Base-by-base conservation (phyloP, 2,329 filamentous ascomycete genomes). In the Botryotinia convoluta region DNA sequence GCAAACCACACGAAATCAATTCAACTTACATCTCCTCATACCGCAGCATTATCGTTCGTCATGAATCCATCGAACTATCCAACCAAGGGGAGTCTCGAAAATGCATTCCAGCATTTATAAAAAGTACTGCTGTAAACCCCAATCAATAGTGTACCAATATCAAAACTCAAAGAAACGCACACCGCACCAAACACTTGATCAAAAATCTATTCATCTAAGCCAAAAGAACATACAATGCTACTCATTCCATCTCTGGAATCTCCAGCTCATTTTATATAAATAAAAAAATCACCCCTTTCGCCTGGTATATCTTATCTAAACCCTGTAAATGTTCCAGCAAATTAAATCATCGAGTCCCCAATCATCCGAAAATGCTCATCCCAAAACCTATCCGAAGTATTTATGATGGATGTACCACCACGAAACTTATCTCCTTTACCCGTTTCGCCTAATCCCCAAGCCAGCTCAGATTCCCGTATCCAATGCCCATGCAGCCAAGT, bases 401-500 rank as follows among this genome's bases (percentile, higher is more conserved):
- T 5, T 22, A 39, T 22, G 26, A 32, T 67, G 45, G 3, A 42
- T 42, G 14, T 22, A 22, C 42, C 62, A 54, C 48, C 26, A 22
- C 4, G n/a, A 42, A 37, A n/a, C 32, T 29, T 5, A 29, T 20
- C 61, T n/a, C 14, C 45, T 29, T 54, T 57, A 12, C 5, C 16
- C 18, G 7, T 68, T 68, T 57, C 64, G 45, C 35, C 26, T 42
- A 32, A 32, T 26, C 22, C 42, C 26, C 9, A 22, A 5, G 22
- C 20, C 22, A 4, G 1, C n/a, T 68, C 48, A 68, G 1, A 57
- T 5, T 5, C 35, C 65, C n/a, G 9, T 20, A 10, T 68, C 48
- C 9, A 68, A 57, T 18, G 48, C 48, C 65, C 45, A 68, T 32
- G 35, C 48, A 68, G 65, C 48, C 26, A 68, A 29, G 54, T 39